These are phyloP conservation scores for Neofusicoccum umdonicola DNA, from an alignment of 2,329 filamentous ascomycete genomes.

Conservation along the genomic window DNA sequence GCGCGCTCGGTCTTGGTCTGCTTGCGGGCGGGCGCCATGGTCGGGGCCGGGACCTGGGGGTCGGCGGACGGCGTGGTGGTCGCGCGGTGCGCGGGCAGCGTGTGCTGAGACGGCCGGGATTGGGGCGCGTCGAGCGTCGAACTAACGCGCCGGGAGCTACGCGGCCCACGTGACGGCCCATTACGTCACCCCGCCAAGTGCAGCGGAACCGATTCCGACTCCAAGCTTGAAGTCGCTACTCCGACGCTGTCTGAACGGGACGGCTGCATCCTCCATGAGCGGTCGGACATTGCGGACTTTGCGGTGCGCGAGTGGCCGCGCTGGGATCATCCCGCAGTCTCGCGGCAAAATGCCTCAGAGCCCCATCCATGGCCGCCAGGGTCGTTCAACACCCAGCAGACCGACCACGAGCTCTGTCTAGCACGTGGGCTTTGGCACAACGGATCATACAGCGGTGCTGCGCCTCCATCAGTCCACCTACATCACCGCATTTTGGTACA, in stretches of 20 bases:
- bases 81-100: neutral
- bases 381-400: neutral
- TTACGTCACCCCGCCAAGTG: neutral
- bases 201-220: too few species aligned
- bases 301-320: too few species aligned
- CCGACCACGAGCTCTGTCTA: neutral
- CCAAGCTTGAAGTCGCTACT: too few species aligned
- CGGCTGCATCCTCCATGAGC: too few species aligned
- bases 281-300: too few species aligned
- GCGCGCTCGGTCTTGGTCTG: slow-evolving; percentile 46
- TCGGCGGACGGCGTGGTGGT: neutral
- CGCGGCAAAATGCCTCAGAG: too few species aligned
- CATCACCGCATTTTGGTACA: neutral
- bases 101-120: neutral
- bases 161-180: neutral
- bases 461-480: neutral
- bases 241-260: too few species aligned
- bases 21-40: slow-evolving; percentile 34
- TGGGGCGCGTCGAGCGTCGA: slow-evolving; percentile 1
- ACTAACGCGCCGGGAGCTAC: neutral
- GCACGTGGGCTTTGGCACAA: neutral
- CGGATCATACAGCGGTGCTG: neutral
- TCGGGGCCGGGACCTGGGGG: neutral
- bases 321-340: too few species aligned
- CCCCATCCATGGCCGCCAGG: too few species aligned